Percentiles rank a stretch among this genome's conserved stretches.
Conservation (phyloP, 1,139 yeast genomes). For the Geotrichum klebahnii region DNA sequence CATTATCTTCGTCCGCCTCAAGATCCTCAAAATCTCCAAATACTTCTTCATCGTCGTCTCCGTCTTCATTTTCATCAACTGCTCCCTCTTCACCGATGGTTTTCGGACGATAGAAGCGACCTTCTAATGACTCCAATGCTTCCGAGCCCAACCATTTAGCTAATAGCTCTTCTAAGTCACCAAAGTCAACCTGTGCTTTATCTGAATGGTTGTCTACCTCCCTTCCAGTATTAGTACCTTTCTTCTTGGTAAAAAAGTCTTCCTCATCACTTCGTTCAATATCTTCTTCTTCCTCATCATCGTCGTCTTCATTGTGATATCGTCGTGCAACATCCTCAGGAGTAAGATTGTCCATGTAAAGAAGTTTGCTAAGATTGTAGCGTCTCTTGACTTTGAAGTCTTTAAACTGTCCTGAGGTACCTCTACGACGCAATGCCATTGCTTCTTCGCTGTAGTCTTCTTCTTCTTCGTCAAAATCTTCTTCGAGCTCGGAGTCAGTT, state of each 20-base stretch:
- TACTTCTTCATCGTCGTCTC: constrained; percentile 48
- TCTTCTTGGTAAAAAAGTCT: constrained; percentile 64
- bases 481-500: constrained; percentile 45
- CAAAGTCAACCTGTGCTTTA: constrained; percentile 23
- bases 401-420: constrained; percentile 32
- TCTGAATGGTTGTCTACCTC: constrained; percentile 35
- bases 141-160: constrained; percentile 48
- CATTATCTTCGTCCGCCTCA: constrained; percentile 46
- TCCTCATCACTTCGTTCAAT: constrained; percentile 56
- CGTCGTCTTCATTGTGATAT: constrained; percentile 60
- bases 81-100: constrained; percentile 36
- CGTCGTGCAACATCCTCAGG: constrained; percentile 71
- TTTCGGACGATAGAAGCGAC: constrained; percentile 68
- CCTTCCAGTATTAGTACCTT: constrained; percentile 34
- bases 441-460: constrained; percentile 38
- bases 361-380: constrained; percentile 78
- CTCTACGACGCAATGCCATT: constrained; percentile 43
- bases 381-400: constrained; percentile 41
- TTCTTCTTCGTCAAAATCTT: constrained; percentile 34
- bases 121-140: constrained; percentile 45
- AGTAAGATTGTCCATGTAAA: constrained; percentile 71
- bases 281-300: constrained; percentile 44
- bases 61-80: constrained; percentile 34
- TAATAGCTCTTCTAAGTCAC: constrained; percentile 27
- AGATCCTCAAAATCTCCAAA: constrained; percentile 80